Percentiles rank a stretch among this genome's conserved stretches.
phyloP scores from a whole-genome alignment of 306 rosid genomes.

The Ceratonia siliqua region DNA sequence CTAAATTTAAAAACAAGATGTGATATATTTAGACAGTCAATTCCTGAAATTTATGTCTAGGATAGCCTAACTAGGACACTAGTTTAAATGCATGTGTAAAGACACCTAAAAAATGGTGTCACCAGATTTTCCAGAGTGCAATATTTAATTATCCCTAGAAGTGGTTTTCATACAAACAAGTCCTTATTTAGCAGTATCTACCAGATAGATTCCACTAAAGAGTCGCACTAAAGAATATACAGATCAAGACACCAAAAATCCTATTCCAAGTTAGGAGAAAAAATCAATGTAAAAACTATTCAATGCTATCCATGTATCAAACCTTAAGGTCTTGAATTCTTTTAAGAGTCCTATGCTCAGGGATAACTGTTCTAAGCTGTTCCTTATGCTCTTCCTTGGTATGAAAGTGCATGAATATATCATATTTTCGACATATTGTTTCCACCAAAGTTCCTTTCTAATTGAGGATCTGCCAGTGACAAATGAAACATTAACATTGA shows the following conservation, averaged over 20 bases:
- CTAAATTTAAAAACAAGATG: background rate
- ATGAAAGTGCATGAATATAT: slow-evolving; percentile 87
- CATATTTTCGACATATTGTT: slow-evolving; percentile 74
- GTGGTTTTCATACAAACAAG: background rate
- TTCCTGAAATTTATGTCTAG: slow-evolving; percentile 11
- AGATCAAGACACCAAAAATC: background rate
- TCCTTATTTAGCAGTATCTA: background rate
- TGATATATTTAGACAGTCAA: slow-evolving; percentile 3
- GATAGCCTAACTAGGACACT: background rate
- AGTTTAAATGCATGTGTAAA: background rate
- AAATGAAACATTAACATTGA: background rate
- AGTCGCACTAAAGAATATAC: slow-evolving; percentile 18
- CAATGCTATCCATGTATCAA: slow-evolving; percentile 33
- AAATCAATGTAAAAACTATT: background rate
- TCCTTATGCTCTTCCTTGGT: slow-evolving; percentile 86
- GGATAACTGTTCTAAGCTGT: slow-evolving; percentile 57
- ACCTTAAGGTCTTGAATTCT: slow-evolving; percentile 92
- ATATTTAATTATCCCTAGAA: background rate
- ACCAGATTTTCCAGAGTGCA: background rate
- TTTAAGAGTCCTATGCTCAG: slow-evolving; percentile 66
- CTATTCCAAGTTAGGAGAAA: background rate
- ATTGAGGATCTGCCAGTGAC: slow-evolving; percentile 62
- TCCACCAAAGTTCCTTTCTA: slow-evolving; percentile 68
- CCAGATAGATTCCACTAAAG: slow-evolving; percentile 1
- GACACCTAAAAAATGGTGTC: background rate